Conservation (phyloP, 2,329 filamentous ascomycete genomes). For the Chaetomiaceae sp. region DNA sequence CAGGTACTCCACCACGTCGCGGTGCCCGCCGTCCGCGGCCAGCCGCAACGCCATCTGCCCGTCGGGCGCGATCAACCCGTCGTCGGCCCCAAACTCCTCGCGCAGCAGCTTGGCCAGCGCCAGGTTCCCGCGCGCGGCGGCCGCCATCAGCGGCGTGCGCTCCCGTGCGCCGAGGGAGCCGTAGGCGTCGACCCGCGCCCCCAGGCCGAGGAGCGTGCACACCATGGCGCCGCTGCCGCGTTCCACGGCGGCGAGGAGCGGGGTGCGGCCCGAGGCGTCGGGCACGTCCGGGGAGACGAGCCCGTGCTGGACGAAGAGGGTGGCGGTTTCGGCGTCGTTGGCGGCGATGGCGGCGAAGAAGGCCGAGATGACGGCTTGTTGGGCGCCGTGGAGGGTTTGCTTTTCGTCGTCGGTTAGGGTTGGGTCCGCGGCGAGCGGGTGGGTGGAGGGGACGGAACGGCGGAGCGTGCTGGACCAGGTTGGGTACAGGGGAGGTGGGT, state of each 20-base stretch:
- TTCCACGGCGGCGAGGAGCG: conserved; percentile 36
- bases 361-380: conserved; percentile 28
- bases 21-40: conserved; percentile 38
- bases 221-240: conserved; percentile 32
- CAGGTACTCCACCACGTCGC: conserved; percentile 42
- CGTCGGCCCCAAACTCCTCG: conserved; percentile 39
- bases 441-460: not conserved
- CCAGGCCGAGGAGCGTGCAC: conserved; percentile 33
- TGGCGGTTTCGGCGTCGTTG: conserved; percentile 30
- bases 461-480: not conserved
- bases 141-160: conserved; percentile 44
- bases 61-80: conserved; percentile 41
- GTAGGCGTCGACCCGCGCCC: too few species aligned
- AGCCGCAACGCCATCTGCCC: conserved; percentile 44
- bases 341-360: conserved; percentile 31
- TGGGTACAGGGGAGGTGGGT: not conserved
- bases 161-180: too few species aligned
- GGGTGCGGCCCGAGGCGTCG: conserved; percentile 30
- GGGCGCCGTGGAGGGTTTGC: not conserved
- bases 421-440: not conserved
- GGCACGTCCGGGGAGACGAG: conserved; percentile 38
- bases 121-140: conserved; percentile 38
- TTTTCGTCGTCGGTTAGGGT: not conserved
- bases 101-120: conserved; percentile 40
- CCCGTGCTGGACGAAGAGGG: conserved; percentile 32